These are phyloP conservation scores for Melampsora larici-populina DNA, from an alignment of 1,284 basidiomycete genomes.

Conservation along the genomic window DNA sequence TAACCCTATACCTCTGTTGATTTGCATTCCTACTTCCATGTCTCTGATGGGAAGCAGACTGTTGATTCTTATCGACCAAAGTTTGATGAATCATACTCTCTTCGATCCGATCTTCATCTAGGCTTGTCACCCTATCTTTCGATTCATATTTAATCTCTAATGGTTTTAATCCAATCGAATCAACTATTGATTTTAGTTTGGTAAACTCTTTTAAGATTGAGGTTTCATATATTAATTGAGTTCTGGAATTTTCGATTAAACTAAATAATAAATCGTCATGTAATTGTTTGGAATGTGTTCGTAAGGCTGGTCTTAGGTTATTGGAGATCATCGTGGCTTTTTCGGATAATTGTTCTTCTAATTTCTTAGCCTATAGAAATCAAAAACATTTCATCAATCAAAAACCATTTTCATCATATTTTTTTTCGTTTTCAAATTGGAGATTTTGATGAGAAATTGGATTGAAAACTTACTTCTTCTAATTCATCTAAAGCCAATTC, in stretches of 20 bases:
- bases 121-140: no score
- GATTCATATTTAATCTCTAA: slow-evolving; percentile 48
- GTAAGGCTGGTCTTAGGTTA: slow-evolving; percentile 78
- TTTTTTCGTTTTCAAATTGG: background rate
- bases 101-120: background rate
- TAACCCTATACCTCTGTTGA: no score
- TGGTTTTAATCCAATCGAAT: slow-evolving; percentile 58
- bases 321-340: slow-evolving; percentile 84
- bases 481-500: slow-evolving; percentile 90
- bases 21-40: no score
- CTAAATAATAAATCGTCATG: slow-evolving; percentile 83
- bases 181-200: slow-evolving; percentile 71
- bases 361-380: slow-evolving; percentile 68
- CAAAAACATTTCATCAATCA: slow-evolving; percentile 43
- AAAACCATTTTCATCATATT: background rate
- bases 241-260: slow-evolving; percentile 82
- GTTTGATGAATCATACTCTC: background rate
- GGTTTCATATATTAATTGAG: slow-evolving; percentile 82
- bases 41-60: no score
- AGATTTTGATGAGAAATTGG: no score
- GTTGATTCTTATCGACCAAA: slow-evolving; percentile 13
- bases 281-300: slow-evolving; percentile 74
- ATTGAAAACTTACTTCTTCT: slow-evolving; percentile 67
- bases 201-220: slow-evolving; percentile 82
- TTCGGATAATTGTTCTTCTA: slow-evolving; percentile 73